Conservation (phyloP, 805 yeast species). For the Candida schatavii region DNA sequence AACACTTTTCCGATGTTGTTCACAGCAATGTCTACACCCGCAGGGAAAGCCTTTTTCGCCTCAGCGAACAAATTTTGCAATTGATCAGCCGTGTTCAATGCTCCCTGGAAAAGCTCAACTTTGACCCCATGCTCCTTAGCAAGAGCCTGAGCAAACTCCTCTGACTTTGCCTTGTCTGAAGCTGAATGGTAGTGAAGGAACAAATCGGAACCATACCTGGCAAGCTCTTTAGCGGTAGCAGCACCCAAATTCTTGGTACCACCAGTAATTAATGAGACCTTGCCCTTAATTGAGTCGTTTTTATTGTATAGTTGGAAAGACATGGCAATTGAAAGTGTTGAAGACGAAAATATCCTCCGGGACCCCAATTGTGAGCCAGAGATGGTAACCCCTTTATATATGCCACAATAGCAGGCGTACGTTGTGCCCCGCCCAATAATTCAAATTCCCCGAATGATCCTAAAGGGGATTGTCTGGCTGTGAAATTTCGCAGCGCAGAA, state of each 20-base stretch:
- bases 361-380: too few species aligned
- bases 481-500: too few species aligned
- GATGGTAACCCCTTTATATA: too few species aligned
- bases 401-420: too few species aligned
- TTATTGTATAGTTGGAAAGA: slow-evolving; percentile 8
- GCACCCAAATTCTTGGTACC: slow-evolving; percentile 63
- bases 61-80: slow-evolving; percentile 44
- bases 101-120: slow-evolving; percentile 42
- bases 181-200: slow-evolving; percentile 55
- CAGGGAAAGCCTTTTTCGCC: slow-evolving; percentile 45
- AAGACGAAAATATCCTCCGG: too few species aligned
- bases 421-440: too few species aligned
- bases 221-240: slow-evolving; percentile 51
- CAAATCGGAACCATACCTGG: slow-evolving; percentile 51
- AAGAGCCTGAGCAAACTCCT: slow-evolving; percentile 35
- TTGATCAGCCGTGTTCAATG: slow-evolving; percentile 41
- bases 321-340: too few species aligned
- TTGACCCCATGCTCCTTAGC: slow-evolving; percentile 34
- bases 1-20: slow-evolving; percentile 67
- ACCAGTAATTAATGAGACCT: slow-evolving; percentile 56
- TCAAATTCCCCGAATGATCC: too few species aligned
- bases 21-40: slow-evolving; percentile 56
- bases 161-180: slow-evolving; percentile 33
- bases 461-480: too few species aligned
- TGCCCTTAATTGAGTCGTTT: slow-evolving; percentile 31